Conservation (phyloP, 2,329 filamentous ascomycete genomes). For the Pyrenophora seminiperda region DNA sequence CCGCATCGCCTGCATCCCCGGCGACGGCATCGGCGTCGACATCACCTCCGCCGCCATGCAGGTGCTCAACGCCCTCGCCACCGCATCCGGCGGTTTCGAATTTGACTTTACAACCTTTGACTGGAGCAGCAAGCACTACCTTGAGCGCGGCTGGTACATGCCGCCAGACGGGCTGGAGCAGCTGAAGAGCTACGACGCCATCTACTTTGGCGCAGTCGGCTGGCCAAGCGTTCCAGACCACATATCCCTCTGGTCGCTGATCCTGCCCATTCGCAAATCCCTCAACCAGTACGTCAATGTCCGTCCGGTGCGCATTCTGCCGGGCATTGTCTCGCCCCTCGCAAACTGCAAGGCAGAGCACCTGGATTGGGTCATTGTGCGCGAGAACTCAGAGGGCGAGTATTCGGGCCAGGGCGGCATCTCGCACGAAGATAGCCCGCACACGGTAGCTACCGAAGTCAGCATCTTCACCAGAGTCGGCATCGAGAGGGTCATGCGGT, state of each 20-base stretch:
- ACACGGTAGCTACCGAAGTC: constrained; percentile 54
- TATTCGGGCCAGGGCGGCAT: constrained; percentile 55
- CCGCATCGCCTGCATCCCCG: constrained; percentile 41
- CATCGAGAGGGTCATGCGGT: constrained; percentile 55
- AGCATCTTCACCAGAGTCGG: constrained; percentile 54
- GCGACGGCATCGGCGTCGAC: constrained; percentile 43
- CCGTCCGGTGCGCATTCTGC: constrained; percentile 56
- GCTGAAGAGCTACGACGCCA: constrained; percentile 60
- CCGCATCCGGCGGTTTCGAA: constrained; percentile 51
- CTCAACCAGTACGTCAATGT: constrained; percentile 73
- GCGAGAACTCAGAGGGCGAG: constrained; percentile 57
- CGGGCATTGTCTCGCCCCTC: constrained; percentile 50
- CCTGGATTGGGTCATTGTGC: constrained; percentile 56
- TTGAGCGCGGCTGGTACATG: constrained; percentile 60
- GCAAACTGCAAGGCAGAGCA: constrained; percentile 42
- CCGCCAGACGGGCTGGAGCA: constrained; percentile 57
- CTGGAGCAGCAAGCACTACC: constrained; percentile 56
- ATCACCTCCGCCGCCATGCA: constrained; percentile 36
- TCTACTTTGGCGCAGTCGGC: constrained; percentile 65
- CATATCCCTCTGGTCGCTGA: constrained; percentile 69
- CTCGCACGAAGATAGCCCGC: constrained; percentile 48
- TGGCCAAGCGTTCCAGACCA: constrained; percentile 68
- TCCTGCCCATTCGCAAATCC: constrained; percentile 69
- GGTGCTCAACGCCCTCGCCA: constrained; percentile 51
- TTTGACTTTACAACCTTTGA: constrained; percentile 60